Evolutionary conservation across 495 filamentous ascomycete species (phyloP).

Genomic region (Podospora appendiculata): DNA sequence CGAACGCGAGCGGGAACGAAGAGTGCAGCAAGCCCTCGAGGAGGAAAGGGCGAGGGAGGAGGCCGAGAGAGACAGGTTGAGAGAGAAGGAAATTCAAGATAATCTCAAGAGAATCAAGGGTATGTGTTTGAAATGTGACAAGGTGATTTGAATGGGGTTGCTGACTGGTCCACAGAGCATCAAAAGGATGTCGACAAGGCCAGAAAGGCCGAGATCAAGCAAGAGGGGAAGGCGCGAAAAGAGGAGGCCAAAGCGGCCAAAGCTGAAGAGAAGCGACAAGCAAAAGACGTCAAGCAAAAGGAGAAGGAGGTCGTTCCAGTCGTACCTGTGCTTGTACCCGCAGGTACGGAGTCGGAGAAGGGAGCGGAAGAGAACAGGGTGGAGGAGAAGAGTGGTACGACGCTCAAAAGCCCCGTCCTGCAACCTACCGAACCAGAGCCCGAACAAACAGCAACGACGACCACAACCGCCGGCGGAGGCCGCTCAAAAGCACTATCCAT

Average conservation of each 20-base stretch:
- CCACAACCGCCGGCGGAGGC: neutral
- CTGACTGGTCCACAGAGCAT: slow-evolving; percentile 28
- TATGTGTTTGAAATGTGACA: slow-evolving; percentile 11
- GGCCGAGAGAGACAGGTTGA: slow-evolving; percentile 32
- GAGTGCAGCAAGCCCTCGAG: slow-evolving; percentile 43
- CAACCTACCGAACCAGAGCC: neutral
- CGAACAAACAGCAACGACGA: neutral
- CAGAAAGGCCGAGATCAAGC: slow-evolving; percentile 43
- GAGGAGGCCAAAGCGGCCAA: slow-evolving; percentile 44
- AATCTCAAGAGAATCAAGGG: slow-evolving; percentile 36
- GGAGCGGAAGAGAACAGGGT: neutral
- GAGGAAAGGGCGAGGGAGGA: slow-evolving; percentile 41
- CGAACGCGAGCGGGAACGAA: slow-evolving; percentile 55
- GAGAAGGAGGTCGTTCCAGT: slow-evolving; percentile 5
- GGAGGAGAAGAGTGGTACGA: neutral
- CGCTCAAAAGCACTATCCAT: slow-evolving; percentile 12
- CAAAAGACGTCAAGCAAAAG: slow-evolving; percentile 35
- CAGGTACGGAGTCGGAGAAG: neutral
- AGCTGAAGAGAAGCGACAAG: slow-evolving; percentile 39
- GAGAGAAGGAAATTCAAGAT: slow-evolving; percentile 38
- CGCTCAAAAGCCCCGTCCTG: neutral
- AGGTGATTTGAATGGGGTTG: neutral
- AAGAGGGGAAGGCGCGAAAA: slow-evolving; percentile 39
- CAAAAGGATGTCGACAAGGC: slow-evolving; percentile 44
- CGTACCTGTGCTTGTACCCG: neutral